Conservation (phyloP, 306 rosid species). For the Lathyrus oleraceus region DNA sequence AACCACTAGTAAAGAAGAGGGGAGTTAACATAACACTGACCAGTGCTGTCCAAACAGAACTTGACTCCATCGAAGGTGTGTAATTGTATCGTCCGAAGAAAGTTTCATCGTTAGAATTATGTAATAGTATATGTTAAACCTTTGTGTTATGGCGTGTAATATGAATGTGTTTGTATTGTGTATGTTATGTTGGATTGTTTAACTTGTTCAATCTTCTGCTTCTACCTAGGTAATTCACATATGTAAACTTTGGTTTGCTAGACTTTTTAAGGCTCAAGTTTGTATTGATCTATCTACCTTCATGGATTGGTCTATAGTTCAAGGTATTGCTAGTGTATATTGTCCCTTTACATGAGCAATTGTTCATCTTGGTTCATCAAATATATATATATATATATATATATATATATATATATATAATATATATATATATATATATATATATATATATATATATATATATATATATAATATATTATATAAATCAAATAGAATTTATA, state of each 20-base stretch:
- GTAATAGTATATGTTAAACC: conserved; percentile 12
- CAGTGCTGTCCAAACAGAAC: neutral
- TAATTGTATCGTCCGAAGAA: neutral
- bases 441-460: no score
- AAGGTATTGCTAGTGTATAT: no score
- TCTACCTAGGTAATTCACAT: neutral
- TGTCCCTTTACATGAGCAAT: no score
- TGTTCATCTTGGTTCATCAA: no score
- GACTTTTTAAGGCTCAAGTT: neutral
- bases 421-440: no score
- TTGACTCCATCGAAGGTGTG: neutral
- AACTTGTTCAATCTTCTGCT: neutral
- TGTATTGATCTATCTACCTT: conserved; percentile 12
- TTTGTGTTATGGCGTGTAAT: neutral
- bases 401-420: no score
- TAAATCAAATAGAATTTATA: no score
- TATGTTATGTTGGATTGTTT: conserved; percentile 12
- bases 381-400: no score
- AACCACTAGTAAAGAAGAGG: neutral
- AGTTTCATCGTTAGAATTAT: conserved; percentile 1
- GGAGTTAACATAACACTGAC: conserved; percentile 23
- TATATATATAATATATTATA: no score
- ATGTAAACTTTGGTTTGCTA: conserved; percentile 2
- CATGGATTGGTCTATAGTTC: no score
- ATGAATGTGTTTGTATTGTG: neutral